Evolutionary conservation across 108 stramenopile genomes (phyloP).

Genomic region (Discostella stelligeroides): DNA sequence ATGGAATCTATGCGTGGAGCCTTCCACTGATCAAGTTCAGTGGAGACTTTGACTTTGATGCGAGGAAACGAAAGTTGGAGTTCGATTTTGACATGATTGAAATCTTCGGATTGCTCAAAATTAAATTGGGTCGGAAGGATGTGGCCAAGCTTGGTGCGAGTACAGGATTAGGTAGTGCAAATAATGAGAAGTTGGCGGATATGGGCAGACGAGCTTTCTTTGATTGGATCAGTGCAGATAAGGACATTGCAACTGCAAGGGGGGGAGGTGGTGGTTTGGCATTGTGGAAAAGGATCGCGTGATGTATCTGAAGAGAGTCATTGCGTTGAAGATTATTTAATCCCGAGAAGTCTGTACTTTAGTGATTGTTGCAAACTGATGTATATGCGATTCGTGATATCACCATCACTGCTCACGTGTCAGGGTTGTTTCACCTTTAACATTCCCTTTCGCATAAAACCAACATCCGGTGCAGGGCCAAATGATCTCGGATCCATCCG

Average conservation of each 20-base stretch:
- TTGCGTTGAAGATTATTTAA: no score
- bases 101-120: constrained; percentile 56
- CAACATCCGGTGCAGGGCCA: constrained; percentile 80
- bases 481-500: constrained; percentile 40
- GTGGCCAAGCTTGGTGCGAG: constrained; percentile 65
- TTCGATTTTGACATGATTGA: constrained; percentile 85
- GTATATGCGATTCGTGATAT: no score
- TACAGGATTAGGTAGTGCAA: constrained; percentile 79
- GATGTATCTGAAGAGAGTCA: not conserved
- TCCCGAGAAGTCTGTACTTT: no score
- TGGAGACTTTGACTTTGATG: constrained; percentile 80
- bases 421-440: constrained; percentile 55
- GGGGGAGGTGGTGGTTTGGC: constrained; percentile 93
- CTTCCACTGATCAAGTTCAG: constrained; percentile 77
- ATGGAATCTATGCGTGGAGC: constrained; percentile 86
- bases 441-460: constrained; percentile 77
- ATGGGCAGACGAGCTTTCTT: constrained; percentile 76
- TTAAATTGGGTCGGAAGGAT: constrained; percentile 53
- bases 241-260: constrained; percentile 88
- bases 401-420: not conserved
- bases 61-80: constrained; percentile 68
- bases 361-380: no score
- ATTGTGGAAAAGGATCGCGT: constrained; percentile 80
- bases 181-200: constrained; percentile 77
- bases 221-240: constrained; percentile 92